These are phyloP conservation scores for Penicillium coprophilum DNA, from an alignment of 495 filamentous ascomycete species.

Conservation along the genomic window DNA sequence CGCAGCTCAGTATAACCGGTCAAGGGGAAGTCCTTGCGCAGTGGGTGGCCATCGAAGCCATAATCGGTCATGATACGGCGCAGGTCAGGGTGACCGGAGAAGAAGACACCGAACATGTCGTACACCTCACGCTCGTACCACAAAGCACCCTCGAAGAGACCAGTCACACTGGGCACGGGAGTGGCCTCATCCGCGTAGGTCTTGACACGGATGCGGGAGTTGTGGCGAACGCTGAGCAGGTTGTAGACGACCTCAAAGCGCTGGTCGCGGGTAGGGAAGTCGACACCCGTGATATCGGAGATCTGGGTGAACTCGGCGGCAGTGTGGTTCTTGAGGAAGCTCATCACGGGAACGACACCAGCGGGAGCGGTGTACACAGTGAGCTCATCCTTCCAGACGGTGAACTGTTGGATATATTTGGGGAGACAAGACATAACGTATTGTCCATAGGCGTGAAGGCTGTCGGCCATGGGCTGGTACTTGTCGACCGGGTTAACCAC, in stretches of 20 bases:
- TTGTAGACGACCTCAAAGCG: conserved; percentile 99
- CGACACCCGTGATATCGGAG: conserved; percentile 87
- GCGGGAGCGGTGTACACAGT: conserved; percentile 87
- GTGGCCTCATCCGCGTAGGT: conserved; percentile 96
- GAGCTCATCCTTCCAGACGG: conserved; percentile 98
- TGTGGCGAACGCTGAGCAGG: conserved; percentile 90
- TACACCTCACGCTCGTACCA: conserved; percentile 99
- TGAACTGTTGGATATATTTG: conserved; percentile 98
- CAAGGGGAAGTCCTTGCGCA: conserved; percentile 97
- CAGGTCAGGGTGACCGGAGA: conserved; percentile 91
- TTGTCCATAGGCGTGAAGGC: conserved; percentile 88
- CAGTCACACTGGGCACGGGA: conserved; percentile 86
- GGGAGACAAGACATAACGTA: conserved; percentile 96
- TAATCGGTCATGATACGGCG: conserved; percentile 99
- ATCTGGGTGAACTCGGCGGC: conserved; percentile 94
- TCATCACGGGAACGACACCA: conserved; percentile 85
- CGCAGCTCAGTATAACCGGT: conserved; percentile 98
- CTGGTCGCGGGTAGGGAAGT: conserved; percentile 90
- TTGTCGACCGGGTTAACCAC: conserved; percentile 92
- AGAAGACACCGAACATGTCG: conserved; percentile 97
- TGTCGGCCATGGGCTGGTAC: conserved; percentile 77
- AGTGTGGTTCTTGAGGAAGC: conserved; percentile 96
- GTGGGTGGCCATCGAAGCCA: conserved; percentile 96
- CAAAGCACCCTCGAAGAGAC: conserved; percentile 89
- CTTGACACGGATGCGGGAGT: conserved; percentile 95